Evolutionary conservation across 352 stramenopile species (phyloP), one percentile per base, ranked within the genome.

Genomic region (Phytophthora parvispora): DNA sequence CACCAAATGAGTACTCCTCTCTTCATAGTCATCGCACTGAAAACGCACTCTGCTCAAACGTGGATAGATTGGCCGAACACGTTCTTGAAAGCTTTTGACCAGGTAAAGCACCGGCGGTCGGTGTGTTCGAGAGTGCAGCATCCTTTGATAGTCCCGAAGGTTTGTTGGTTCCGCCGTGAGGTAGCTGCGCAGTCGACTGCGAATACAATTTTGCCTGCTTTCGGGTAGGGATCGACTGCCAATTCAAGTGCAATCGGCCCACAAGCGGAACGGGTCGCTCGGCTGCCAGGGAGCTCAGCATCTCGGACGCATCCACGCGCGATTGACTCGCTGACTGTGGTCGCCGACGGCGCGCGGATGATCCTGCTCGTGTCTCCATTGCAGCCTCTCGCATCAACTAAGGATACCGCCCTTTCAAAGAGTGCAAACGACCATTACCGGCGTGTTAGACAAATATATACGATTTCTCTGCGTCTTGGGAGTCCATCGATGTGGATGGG

Each of bases 381-480:
- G 34, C 25, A 28, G 43, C 18, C 45, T 40, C 38, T 67, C 28
- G 58, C 48, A 60, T 75, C 27, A 68, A 67, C 57, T 29, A 72
- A 64, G 62, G 55, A 72, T 69, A 47, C 63, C 67, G 67, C 67
- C 68, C 29, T 68, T 76, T 76, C 64, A 65, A 63, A 49, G n/a
- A 60, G 38, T 53, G 16, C 43, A 69, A 52, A 57, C 34, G 61
- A 25, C n/a, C 48, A 59, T 32, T 40, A 55, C 42, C 42, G 20
- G 32, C 27, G 31, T 63, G 49, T 73, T 78, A 89, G 59, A 87
- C 78, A 63, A 87, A 89, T 60, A 86, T 87, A 70, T 78, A 81
- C 27, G 81, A 67, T 49, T 87, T 89, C 24, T 80, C 80, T 28
- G 60, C 67, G 38, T 87, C 78, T 13, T 84, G 76, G 4, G 62